Evolutionary conservation across 1,284 basidiomycete genomes (phyloP).

Genomic region (Rhodotorula sp.): DNA sequence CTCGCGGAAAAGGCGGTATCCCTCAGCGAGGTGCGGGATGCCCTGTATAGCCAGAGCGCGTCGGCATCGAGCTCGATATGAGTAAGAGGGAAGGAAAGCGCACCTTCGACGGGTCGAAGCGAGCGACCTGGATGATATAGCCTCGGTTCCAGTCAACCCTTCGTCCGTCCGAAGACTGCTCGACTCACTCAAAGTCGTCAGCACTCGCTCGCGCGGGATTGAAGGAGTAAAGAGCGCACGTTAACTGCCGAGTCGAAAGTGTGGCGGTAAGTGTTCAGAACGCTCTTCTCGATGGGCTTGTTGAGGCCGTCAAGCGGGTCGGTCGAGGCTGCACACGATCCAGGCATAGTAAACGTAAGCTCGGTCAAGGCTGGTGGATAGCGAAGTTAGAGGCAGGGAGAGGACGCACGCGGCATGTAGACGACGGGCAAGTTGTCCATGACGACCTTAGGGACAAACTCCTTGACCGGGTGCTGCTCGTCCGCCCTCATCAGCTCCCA

Average conservation of each 20-base stretch:
- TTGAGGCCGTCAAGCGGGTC: slow-evolving; percentile 30
- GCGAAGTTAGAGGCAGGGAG: too few species aligned
- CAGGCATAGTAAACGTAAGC: too few species aligned
- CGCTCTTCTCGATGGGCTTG: slow-evolving; percentile 11
- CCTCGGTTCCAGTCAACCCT: slow-evolving; percentile 19
- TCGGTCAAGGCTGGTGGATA: too few species aligned
- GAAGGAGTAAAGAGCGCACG: background rate
- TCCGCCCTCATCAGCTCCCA: background rate
- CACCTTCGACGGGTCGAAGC: slow-evolving; percentile 27
- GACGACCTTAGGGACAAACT: slow-evolving; percentile 22
- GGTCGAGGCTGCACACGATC: slow-evolving; percentile 9
- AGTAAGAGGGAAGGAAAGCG: background rate
- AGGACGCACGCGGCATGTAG: slow-evolving; percentile 26
- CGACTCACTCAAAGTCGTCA: background rate
- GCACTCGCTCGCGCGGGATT: background rate
- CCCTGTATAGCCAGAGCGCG: background rate
- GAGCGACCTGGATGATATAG: slow-evolving; percentile 23
- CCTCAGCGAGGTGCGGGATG: slow-evolving; percentile 26
- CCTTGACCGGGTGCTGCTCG: slow-evolving; percentile 19
- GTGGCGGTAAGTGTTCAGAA: slow-evolving; percentile 10
- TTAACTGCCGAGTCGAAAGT: slow-evolving; percentile 4
- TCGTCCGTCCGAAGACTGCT: slow-evolving; percentile 9
- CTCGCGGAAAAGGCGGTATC: slow-evolving; percentile 24
- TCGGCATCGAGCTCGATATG: background rate
- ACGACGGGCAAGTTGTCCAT: slow-evolving; percentile 20